phyloP scores from a whole-genome alignment of 352 stramenopile genomes.

The Phytophthora lateralis region DNA sequence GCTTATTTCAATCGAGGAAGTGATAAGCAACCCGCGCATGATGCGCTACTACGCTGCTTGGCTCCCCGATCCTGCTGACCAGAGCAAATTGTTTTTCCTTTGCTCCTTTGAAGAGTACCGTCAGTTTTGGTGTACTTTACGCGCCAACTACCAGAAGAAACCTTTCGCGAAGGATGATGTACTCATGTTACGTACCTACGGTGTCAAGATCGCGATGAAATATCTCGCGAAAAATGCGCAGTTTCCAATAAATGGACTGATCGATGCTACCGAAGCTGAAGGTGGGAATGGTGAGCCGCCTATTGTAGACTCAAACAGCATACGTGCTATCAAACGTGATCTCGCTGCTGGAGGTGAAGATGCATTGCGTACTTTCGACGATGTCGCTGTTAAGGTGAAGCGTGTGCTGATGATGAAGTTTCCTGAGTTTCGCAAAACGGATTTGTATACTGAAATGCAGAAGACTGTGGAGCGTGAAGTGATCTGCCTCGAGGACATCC shows the following conservation, averaged over 20 bases:
- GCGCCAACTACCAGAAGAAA: conserved; percentile 65
- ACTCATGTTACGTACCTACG: conserved; percentile 83
- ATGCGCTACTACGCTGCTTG: conserved; percentile 82
- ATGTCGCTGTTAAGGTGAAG: conserved; percentile 77
- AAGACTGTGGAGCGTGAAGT: conserved; percentile 82
- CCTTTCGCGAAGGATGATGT: conserved; percentile 85
- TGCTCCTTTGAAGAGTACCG: conserved; percentile 81
- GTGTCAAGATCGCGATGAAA: conserved; percentile 88
- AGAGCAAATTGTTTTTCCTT: conserved; percentile 85
- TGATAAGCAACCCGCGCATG: conserved; percentile 80
- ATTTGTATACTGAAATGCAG: conserved; percentile 83
- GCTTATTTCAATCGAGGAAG: conserved; percentile 78
- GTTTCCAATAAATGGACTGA: conserved; percentile 69
- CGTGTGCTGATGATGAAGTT: conserved; percentile 82
- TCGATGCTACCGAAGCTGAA: conserved; percentile 23
- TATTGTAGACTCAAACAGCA: conserved; percentile 66
- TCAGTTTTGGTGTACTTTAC: conserved; percentile 74
- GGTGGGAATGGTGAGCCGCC: conserved; percentile 22
- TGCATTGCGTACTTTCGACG: conserved; percentile 81
- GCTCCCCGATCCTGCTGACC: conserved; percentile 53
- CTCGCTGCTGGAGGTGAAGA: conserved; percentile 79
- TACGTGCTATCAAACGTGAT: conserved; percentile 79
- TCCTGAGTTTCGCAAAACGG: conserved; percentile 78
- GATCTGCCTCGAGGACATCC: conserved; percentile 81
- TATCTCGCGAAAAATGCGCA: conserved; percentile 79